phyloP scores from a whole-genome alignment of 2,329 filamentous ascomycete genomes.

The Colletotrichum horii region DNA sequence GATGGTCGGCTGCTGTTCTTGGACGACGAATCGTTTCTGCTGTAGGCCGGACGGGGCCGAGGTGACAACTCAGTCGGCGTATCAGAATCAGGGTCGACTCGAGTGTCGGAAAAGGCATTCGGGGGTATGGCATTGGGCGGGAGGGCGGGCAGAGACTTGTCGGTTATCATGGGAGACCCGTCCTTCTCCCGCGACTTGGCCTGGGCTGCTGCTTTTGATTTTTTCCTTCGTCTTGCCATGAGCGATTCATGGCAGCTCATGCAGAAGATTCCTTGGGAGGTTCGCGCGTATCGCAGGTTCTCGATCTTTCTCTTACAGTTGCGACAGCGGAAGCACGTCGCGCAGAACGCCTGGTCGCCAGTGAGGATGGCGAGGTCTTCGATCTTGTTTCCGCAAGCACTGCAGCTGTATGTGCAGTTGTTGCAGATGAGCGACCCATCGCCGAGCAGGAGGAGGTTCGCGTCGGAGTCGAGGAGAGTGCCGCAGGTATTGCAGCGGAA shows the following conservation, averaged over 20 bases:
- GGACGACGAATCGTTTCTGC: slow-evolving; percentile 59
- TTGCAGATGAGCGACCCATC: slow-evolving; percentile 99
- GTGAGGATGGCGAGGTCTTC: slow-evolving; percentile 97
- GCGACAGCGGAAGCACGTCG: slow-evolving; percentile 93
- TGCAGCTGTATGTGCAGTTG: slow-evolving; percentile 99
- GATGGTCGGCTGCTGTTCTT: slow-evolving; percentile 57
- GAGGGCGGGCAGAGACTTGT: slow-evolving; percentile 92
- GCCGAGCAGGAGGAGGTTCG: slow-evolving; percentile 93
- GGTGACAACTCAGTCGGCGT: slow-evolving; percentile 75
- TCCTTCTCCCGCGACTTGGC: slow-evolving; percentile 69
- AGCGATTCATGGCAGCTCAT: slow-evolving; percentile 98
- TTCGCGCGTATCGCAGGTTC: slow-evolving; percentile 95
- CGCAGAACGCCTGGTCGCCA: slow-evolving; percentile 97
- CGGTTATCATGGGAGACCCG: slow-evolving; percentile 71
- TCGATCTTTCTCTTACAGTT: slow-evolving; percentile 99
- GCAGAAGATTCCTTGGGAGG: slow-evolving; percentile 98
- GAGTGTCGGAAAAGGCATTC: slow-evolving; percentile 65
- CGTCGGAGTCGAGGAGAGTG: slow-evolving; percentile 96
- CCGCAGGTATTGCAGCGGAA: slow-evolving; percentile 97
- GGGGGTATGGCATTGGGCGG: slow-evolving; percentile 75
- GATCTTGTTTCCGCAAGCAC: slow-evolving; percentile 95
- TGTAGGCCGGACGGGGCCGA: slow-evolving; percentile 57
- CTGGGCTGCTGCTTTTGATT: slow-evolving; percentile 71
- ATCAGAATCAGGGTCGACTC: slow-evolving; percentile 63
- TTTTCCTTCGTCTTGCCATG: slow-evolving; percentile 91